phyloP scores from a whole-genome alignment of 2,329 filamentous ascomycete species.

The Ophiostoma australiae region DNA sequence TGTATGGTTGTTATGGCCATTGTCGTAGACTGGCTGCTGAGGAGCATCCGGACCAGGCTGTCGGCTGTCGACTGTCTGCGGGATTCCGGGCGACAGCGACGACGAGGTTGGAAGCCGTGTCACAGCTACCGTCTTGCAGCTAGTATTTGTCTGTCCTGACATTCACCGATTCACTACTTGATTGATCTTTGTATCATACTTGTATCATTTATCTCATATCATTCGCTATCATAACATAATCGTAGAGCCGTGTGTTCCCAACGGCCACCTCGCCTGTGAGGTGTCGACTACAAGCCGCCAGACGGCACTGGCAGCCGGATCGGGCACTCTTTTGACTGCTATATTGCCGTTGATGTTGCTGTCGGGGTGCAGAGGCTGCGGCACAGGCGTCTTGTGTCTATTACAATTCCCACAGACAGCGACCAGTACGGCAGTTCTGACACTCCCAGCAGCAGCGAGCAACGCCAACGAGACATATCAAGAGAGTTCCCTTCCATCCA shows the following conservation, averaged over 20 bases:
- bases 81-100: not conserved
- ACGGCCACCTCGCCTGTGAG: slow-evolving; percentile 41
- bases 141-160: not conserved
- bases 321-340: not conserved
- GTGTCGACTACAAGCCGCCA: slow-evolving; percentile 42
- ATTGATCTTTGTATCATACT: not conserved
- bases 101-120: not conserved
- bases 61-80: too few species aligned
- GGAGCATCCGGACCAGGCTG: too few species aligned
- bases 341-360: not conserved
- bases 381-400: not conserved
- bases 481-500: slow-evolving; percentile 20
- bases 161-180: not conserved
- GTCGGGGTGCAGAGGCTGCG: not conserved
- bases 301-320: slow-evolving; percentile 28
- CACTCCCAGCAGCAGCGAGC: not conserved
- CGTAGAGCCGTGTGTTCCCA: slow-evolving; percentile 40
- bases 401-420: not conserved
- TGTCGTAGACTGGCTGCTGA: too few species aligned
- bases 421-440: not conserved
- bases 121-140: not conserved
- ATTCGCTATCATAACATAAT: not conserved
- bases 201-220: not conserved
- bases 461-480: not conserved
- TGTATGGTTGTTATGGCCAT: too few species aligned